phyloP scores from a whole-genome alignment of 768 basidiomycete genomes.

The Rhodotorula kratochvilovae region DNA sequence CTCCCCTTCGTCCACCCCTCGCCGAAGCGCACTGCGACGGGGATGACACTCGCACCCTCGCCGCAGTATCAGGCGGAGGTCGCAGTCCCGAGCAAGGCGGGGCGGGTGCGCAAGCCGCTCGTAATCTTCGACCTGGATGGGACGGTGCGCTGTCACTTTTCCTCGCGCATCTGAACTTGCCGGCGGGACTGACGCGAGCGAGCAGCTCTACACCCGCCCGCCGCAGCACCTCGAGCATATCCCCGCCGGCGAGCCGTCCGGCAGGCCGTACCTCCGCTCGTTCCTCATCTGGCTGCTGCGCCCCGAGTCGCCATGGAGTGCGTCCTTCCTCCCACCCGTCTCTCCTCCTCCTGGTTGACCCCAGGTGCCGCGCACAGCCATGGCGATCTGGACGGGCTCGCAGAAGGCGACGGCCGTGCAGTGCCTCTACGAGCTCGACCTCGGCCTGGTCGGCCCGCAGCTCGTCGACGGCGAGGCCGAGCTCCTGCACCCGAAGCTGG shows the following conservation, averaged over 20 bases:
- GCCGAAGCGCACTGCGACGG: constrained; percentile 8
- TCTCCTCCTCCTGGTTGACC: too few species aligned
- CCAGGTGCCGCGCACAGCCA: background rate
- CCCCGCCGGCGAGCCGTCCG: constrained; percentile 11
- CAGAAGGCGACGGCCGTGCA: constrained; percentile 22
- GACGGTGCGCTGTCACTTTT: too few species aligned
- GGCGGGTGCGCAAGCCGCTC: background rate
- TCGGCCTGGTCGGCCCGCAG: constrained; percentile 29
- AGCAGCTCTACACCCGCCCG: constrained; percentile 35
- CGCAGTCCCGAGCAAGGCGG: background rate
- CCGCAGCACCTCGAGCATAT: constrained; percentile 35
- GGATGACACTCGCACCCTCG: constrained; percentile 10
- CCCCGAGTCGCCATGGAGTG: constrained; percentile 27
- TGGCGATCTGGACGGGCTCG: constrained; percentile 35
- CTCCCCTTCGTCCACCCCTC: background rate
- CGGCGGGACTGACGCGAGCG: too few species aligned
- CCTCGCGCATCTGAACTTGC: too few species aligned
- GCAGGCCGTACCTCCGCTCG: constrained; percentile 27
- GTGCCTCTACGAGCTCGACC: constrained; percentile 29
- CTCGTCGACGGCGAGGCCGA: constrained; percentile 22
- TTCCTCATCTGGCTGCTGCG: constrained; percentile 27
- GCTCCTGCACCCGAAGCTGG: constrained; percentile 29
- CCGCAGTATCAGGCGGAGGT: background rate
- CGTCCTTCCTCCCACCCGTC: background rate
- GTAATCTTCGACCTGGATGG: constrained; percentile 36